A percentile compares a stretch with the other conserved stretches of the same genome.
These are phyloP conservation scores for Letharia lupina DNA, from an alignment of 495 filamentous ascomycete genomes.

Conservation along the genomic window DNA sequence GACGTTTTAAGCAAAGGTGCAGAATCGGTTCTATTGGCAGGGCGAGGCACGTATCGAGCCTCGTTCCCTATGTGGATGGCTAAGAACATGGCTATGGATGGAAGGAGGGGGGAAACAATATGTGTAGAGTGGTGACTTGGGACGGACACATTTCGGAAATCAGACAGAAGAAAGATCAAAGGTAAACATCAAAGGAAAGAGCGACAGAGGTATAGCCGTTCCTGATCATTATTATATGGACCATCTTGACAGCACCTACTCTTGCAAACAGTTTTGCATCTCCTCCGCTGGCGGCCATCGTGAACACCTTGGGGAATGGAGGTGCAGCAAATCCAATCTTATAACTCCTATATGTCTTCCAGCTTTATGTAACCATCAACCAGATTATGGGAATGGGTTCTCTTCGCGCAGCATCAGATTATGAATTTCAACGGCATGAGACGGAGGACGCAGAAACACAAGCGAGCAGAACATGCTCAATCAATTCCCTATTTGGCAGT, in stretches of 20 bases:
- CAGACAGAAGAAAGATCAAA: neutral
- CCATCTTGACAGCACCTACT: constrained; percentile 53
- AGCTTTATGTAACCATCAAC: neutral
- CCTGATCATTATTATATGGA: neutral
- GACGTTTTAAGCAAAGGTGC: constrained; percentile 16
- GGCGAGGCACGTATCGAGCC: neutral
- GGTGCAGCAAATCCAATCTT: neutral
- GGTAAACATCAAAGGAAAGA: neutral
- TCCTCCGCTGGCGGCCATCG: constrained; percentile 72
- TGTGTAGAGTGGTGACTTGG: neutral
- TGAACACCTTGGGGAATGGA: constrained; percentile 24
- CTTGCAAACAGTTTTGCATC: constrained; percentile 99
- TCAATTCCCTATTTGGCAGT: neutral
- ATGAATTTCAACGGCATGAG: neutral
- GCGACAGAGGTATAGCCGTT: constrained; percentile 11
- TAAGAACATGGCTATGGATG: neutral
- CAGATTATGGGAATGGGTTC: too few relatives aligned
- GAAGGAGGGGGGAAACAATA: neutral
- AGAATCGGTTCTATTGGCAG: constrained; percentile 26
- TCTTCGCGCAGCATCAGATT: neutral
- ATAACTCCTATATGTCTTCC: neutral
- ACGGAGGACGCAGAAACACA: neutral
- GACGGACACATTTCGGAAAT: neutral
- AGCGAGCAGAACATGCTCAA: neutral
- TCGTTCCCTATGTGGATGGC: neutral